Evolutionary conservation across 1,139 yeast genomes (phyloP).

Genomic region (Yamadazyma sp.): DNA sequence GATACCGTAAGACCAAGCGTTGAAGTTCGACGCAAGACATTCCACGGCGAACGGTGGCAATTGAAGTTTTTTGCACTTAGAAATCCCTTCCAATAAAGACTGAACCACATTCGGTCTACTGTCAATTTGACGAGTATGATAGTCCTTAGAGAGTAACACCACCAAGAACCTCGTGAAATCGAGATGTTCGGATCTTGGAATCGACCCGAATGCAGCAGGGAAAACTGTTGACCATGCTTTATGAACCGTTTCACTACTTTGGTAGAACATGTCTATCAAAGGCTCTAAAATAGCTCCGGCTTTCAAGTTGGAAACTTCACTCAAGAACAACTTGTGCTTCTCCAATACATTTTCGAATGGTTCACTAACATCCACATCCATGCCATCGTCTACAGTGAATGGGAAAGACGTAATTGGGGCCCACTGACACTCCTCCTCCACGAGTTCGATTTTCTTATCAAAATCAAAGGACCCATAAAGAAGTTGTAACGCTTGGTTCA

Average conservation of each 20-base stretch:
- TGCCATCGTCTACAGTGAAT: conserved; percentile 25
- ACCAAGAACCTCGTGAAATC: conserved; percentile 83
- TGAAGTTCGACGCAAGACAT: conserved; percentile 81
- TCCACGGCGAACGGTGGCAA: conserved; percentile 95
- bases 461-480: conserved; percentile 74
- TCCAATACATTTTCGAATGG: conserved; percentile 38
- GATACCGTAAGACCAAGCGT: conserved; percentile 91
- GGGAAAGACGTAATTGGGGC: conserved; percentile 53
- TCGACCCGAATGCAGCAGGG: conserved; percentile 73
- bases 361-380: conserved; percentile 29
- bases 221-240: conserved; percentile 83
- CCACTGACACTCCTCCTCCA: conserved; percentile 51
- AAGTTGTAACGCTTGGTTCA: conserved; percentile 88
- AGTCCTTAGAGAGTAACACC: conserved; percentile 81
- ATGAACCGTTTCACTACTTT: conserved; percentile 77
- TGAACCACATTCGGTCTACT: conserved; percentile 86
- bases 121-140: conserved; percentile 86
- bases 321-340: conserved; percentile 54
- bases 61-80: conserved; percentile 69
- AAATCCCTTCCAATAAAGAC: conserved; percentile 78
- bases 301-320: conserved; percentile 40
- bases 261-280: conserved; percentile 77
- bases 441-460: conserved; percentile 46
- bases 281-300: conserved; percentile 69
- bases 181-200: conserved; percentile 76